A percentile compares a stretch with the other conserved stretches of the same genome.
Conservation (phyloP, 306 rosid species). For the Vigna angularis region DNA sequence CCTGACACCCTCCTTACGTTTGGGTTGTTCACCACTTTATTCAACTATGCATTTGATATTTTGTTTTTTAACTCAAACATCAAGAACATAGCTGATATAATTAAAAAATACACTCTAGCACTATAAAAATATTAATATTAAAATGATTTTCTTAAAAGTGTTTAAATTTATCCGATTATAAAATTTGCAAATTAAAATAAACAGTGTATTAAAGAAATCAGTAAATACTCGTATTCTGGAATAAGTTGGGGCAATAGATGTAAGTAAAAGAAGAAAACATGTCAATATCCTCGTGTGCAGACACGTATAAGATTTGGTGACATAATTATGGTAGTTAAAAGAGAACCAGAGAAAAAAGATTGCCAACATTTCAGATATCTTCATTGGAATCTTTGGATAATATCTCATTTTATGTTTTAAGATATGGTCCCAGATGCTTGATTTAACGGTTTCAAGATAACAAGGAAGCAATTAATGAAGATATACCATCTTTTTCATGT, state of each 20-base stretch:
- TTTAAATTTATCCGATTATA: too few relatives aligned
- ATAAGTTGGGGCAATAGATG: too few relatives aligned
- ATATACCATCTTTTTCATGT: not conserved
- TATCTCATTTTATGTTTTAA: not conserved
- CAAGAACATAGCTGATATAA: not conserved
- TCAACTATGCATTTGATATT: not conserved
- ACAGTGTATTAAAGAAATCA: too few relatives aligned
- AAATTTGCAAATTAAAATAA: too few relatives aligned
- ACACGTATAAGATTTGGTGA: too few relatives aligned
- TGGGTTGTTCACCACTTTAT: not conserved
- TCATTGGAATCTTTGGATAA: not conserved
- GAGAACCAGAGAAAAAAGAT: too few relatives aligned
- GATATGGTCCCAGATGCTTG: not conserved
- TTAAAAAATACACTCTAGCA: too few relatives aligned
- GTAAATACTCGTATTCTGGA: too few relatives aligned
- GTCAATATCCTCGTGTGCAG: not conserved
- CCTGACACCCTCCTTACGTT: not conserved
- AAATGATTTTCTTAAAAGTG: too few relatives aligned
- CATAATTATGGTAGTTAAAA: too few relatives aligned
- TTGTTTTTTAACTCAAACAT: not conserved
- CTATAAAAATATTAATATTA: too few relatives aligned
- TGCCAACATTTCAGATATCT: not conserved
- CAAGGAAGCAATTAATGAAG: not conserved
- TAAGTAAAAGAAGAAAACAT: too few relatives aligned
- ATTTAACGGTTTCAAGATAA: slow-evolving; percentile 10